Percentiles rank a stretch among this genome's conserved stretches.
Evolutionary conservation across 306 rosid genomes (phyloP).

Genomic region (Sophora flavescens): DNA sequence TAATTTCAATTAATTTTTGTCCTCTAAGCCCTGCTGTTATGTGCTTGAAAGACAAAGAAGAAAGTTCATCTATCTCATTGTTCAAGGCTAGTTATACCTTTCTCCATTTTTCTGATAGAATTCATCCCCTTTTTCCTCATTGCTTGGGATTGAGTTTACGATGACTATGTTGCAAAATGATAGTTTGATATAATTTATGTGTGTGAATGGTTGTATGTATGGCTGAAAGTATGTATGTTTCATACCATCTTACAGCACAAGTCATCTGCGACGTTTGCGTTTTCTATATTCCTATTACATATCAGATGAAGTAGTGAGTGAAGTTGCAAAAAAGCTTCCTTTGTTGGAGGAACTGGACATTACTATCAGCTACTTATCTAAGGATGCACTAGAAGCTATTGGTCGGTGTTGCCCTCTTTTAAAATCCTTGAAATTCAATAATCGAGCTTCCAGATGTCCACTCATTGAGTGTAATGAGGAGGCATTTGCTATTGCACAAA

Average conservation of each 20-base stretch:
- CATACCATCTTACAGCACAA: conserved; percentile 52
- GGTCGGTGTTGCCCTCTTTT: conserved; percentile 69
- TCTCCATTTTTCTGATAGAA: not conserved
- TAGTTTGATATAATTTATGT: not conserved
- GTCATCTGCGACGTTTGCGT: conserved; percentile 52
- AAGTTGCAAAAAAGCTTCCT: conserved; percentile 56
- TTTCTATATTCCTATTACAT: conserved; percentile 53
- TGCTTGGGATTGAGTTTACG: not conserved
- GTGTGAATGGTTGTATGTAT: conserved; percentile 1
- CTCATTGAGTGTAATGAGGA: conserved; percentile 48
- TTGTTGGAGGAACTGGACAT: conserved; percentile 72
- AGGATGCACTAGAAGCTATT: conserved; percentile 50
- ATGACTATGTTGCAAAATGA: conserved; percentile 1
- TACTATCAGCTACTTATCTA: conserved; percentile 46
- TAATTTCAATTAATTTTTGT: not conserved
- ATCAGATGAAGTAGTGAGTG: conserved; percentile 59
- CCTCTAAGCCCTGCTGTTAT: not conserved
- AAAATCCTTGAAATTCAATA: conserved; percentile 58
- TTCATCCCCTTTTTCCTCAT: not conserved
- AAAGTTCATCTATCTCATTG: not conserved
- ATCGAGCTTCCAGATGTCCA: not conserved
- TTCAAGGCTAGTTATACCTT: not conserved
- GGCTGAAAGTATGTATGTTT: not conserved
- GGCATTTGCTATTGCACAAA: conserved; percentile 61
- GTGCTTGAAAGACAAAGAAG: not conserved